A percentile compares a stretch with the other conserved stretches of the same genome.
phyloP scores from a whole-genome alignment of 495 filamentous ascomycete genomes.

The Hypoxylon cercidicola region DNA sequence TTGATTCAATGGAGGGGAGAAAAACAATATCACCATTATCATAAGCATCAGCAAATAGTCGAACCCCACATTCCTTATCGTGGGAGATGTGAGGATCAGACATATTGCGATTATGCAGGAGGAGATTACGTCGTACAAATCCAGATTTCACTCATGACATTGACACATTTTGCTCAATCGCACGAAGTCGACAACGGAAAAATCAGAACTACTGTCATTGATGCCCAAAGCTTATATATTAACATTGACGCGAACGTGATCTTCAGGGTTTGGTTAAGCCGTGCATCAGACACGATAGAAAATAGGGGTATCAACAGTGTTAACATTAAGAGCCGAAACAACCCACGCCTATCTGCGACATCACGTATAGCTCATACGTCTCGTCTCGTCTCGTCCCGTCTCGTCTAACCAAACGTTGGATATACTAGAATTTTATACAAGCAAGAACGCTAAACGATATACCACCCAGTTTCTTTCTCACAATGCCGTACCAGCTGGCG shows the following conservation, averaged over 20 bases:
- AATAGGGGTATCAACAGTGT: conserved; percentile 33
- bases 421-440: conserved; percentile 4
- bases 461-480: conserved; percentile 2
- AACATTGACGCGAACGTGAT: conserved; percentile 15
- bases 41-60: conserved; percentile 1
- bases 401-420: conserved; percentile 3
- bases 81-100: conserved; percentile 16
- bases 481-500: conserved; percentile 17
- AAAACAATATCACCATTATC: conserved; percentile 15
- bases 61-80: conserved; percentile 21
- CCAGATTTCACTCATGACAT: conserved; percentile 19
- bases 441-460: conserved; percentile 31
- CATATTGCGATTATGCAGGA: conserved; percentile 30
- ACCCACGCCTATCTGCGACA: conserved; percentile 1
- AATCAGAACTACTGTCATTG: conserved; percentile 15
- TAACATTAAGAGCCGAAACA: conserved; percentile 21
- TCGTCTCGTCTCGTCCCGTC: conserved; percentile 16
- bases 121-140: conserved; percentile 17
- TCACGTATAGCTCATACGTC: conserved; percentile 16
- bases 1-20: conserved; percentile 22
- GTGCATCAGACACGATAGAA: conserved; percentile 5
- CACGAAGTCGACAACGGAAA: background rate
- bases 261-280: background rate
- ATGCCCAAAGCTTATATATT: conserved; percentile 27
- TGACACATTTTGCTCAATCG: conserved; percentile 6